Conservation (phyloP, 202 grass and related monocot species). For the Eragrostis tef region DNA sequence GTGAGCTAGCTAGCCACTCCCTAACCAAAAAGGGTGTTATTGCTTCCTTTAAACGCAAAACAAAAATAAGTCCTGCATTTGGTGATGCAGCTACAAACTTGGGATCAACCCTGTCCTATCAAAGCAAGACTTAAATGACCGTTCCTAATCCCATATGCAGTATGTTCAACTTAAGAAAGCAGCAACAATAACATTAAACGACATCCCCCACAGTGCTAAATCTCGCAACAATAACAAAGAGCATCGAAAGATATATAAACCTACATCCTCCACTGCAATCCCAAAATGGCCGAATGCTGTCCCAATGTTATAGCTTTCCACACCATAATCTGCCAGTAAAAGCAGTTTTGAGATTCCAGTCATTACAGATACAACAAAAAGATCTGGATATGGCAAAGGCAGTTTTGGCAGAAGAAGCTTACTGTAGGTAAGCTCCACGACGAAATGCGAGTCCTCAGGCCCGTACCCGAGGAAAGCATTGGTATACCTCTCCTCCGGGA, state of each 20-base stretch:
- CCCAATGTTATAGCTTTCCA: constrained; percentile 80
- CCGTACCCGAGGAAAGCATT: constrained; percentile 97
- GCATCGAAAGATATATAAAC: constrained; percentile 22
- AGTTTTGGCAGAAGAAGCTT: constrained; percentile 44
- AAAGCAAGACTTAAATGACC: constrained; percentile 27
- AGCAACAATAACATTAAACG: neutral
- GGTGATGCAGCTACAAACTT: constrained; percentile 15
- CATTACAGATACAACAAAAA: neutral
- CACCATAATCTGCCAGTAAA: constrained; percentile 83
- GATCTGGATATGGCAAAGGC: neutral
- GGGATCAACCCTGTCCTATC: neutral
- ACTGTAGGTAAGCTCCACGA: constrained; percentile 98
- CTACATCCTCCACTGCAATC: constrained; percentile 95
- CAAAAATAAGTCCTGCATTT: neutral
- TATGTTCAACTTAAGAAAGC: constrained; percentile 8
- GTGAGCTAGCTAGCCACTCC: constrained; percentile 2
- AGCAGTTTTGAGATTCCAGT: constrained; percentile 29
- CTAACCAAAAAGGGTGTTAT: neutral
- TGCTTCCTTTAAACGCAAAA: neutral
- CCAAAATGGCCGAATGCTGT: constrained; percentile 90
- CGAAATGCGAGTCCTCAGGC: constrained; percentile 94
- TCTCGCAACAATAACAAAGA: neutral
- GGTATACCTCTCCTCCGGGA: constrained; percentile 97
- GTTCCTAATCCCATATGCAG: neutral
- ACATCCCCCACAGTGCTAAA: constrained; percentile 5